phyloP scores from a whole-genome alignment of 345 rosid genomes.

The Acer negundo region DNA sequence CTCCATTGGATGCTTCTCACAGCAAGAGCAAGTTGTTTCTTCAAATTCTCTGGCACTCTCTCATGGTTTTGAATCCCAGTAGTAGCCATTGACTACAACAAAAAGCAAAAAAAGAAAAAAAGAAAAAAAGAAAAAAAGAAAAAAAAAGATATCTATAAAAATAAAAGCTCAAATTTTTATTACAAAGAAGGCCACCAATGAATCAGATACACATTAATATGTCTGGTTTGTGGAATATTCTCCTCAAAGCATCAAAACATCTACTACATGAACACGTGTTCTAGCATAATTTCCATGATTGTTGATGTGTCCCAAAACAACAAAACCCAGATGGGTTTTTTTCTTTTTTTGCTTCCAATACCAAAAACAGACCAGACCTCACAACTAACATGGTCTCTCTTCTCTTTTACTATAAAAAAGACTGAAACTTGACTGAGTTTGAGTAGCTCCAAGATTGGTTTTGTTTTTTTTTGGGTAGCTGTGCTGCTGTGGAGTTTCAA shows the following conservation, averaged over 20 bases:
- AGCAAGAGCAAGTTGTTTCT: constrained; percentile 80
- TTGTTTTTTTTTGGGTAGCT: neutral
- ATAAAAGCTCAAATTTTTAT: neutral
- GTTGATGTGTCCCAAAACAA: neutral
- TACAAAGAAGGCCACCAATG: neutral
- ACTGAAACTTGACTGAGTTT: neutral
- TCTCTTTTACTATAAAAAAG: neutral
- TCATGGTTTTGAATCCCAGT: constrained; percentile 36
- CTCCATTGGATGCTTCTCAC: constrained; percentile 89
- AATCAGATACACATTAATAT: constrained; percentile 19
- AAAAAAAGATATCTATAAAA: neutral
- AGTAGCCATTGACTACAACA: constrained; percentile 33
- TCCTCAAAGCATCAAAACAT: constrained; percentile 9
- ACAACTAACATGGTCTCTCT: neutral
- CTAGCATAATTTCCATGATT: constrained; percentile 7
- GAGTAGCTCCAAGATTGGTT: neutral
- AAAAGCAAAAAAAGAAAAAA: no score
- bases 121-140: no score
- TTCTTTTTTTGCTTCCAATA: constrained; percentile 1
- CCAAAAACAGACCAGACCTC: constrained; percentile 19
- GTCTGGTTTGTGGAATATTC: constrained; percentile 8
- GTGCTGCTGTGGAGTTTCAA: neutral
- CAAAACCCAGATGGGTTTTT: constrained; percentile 4
- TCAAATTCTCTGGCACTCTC: constrained; percentile 52
- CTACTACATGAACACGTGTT: constrained; percentile 12